Percentiles rank a stretch among this genome's conserved stretches.
Conservation (phyloP, 148 eudicot genomes). For the Pouteria glomerata region DNA sequence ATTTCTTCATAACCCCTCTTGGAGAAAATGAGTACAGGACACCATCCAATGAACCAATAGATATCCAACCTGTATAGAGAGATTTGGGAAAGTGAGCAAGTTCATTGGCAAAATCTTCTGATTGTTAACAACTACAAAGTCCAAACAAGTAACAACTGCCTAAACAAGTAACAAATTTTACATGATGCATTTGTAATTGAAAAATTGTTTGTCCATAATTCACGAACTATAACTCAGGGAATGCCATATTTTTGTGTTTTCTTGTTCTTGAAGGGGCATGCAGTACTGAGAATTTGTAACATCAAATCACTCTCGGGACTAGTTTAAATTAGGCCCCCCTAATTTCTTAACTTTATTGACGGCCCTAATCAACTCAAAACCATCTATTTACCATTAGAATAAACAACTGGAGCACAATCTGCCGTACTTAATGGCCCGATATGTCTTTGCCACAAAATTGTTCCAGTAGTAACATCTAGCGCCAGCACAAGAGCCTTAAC, state of each 20-base stretch:
- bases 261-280: no score
- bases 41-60: conserved; percentile 87
- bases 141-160: neutral
- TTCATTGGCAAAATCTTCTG: neutral
- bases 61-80: conserved; percentile 73
- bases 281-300: no score
- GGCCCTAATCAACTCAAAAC: neutral
- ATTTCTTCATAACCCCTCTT: conserved; percentile 51
- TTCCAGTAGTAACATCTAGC: conserved; percentile 61
- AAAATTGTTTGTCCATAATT: no score
- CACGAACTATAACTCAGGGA: no score
- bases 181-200: neutral
- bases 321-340: neutral
- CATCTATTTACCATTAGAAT: conserved; percentile 59
- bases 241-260: no score
- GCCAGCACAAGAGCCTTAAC: conserved; percentile 48
- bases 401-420: conserved; percentile 62
- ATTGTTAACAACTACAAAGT: neutral
- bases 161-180: neutral
- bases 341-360: neutral
- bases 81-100: neutral
- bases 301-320: no score
- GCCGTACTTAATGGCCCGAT: conserved; percentile 64
- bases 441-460: conserved; percentile 62
- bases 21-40: conserved; percentile 81